Base-by-base conservation (phyloP, 176 grass and related monocot species). In the Carex myosuroides region DNA sequence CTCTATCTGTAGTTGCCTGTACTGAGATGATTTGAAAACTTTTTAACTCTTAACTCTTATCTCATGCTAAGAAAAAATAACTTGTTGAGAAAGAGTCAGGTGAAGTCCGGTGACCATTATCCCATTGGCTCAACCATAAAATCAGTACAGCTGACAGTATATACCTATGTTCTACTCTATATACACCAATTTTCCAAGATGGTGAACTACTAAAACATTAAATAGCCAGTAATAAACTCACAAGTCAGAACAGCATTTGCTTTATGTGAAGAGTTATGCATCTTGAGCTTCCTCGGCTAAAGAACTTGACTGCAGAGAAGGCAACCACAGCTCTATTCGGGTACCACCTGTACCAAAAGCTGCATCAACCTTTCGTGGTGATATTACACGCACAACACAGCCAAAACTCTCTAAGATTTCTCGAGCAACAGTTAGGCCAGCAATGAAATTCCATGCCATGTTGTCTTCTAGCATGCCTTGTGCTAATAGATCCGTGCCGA, bases 371-470 rank as follows among this genome's bases (percentile, higher is more conserved):
- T 65, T 87, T 12, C 87, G 85, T 6, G 93, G 93, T 1, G 93
- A 95, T 74, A 92, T 85, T 85, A 92, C 93, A 81, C 90, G 88
- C 16, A 95, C 61, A 72, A 95, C 81, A 72, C 93, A 95, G 29
- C 93, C 93, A 62, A 85, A 92, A 54, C 78, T 85, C 87, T 95
- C 90, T 17, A 95, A 88, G 65, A 95, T 87, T 77, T 95, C 90
- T 50, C 90, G 88, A 24, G 90, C 93, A 85, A 95, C 87, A 42
- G 82, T 87, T 75, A 95, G 75, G 26, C 90, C 90, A 44, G 93
- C 93, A 17, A 92, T 75, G 60, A 95, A 95, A 62, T 95, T 95
- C 93, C 90, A 95, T 16, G 93, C 88, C 87, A 95, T 82, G 83
- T 89, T 95, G 80, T 95, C 90, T 70, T 92, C 88, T 56, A 87